Conservation (phyloP, 2,329 filamentous ascomycete species). For the Diaporthe capsici region DNA sequence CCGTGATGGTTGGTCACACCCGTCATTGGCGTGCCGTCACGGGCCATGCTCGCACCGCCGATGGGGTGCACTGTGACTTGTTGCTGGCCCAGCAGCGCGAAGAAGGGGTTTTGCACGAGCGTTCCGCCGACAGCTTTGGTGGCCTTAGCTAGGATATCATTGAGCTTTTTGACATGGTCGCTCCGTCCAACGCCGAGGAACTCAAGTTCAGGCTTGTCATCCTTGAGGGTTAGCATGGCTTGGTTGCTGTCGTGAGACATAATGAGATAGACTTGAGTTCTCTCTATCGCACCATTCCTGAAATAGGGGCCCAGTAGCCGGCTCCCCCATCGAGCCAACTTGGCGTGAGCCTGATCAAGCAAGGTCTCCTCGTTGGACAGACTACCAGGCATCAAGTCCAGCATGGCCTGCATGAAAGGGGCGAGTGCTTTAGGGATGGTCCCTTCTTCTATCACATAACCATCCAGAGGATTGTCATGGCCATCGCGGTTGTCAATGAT, state of each 20-base stretch:
- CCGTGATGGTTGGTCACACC: conserved; percentile 75
- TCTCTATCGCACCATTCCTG: conserved; percentile 68
- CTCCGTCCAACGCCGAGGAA: conserved; percentile 72
- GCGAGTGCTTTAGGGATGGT: conserved; percentile 71
- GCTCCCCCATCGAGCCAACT: conserved; percentile 64
- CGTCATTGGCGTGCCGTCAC: conserved; percentile 67
- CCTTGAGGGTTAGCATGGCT: conserved; percentile 69
- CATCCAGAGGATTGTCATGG: conserved; percentile 68
- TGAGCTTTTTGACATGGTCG: conserved; percentile 67
- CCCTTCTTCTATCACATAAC: conserved; percentile 76
- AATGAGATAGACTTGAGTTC: conserved; percentile 74
- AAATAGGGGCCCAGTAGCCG: conserved; percentile 72
- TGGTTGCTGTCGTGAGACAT: conserved; percentile 78
- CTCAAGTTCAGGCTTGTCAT: conserved; percentile 72
- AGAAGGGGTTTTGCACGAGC: conserved; percentile 71
- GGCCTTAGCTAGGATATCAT: conserved; percentile 65
- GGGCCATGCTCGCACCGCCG: conserved; percentile 74
- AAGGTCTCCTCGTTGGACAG: conserved; percentile 55
- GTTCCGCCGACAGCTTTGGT: conserved; percentile 72
- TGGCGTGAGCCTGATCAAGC: conserved; percentile 59
- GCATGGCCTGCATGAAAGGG: conserved; percentile 68
- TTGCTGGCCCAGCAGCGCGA: conserved; percentile 67
- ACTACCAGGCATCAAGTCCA: conserved; percentile 67
- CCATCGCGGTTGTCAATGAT: conserved; percentile 71
- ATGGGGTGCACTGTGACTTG: conserved; percentile 77